Evolutionary conservation across 2,329 filamentous ascomycete genomes (phyloP), one percentile per base, ranked within the genome.

Genomic region (Hypoxylon sp.): DNA sequence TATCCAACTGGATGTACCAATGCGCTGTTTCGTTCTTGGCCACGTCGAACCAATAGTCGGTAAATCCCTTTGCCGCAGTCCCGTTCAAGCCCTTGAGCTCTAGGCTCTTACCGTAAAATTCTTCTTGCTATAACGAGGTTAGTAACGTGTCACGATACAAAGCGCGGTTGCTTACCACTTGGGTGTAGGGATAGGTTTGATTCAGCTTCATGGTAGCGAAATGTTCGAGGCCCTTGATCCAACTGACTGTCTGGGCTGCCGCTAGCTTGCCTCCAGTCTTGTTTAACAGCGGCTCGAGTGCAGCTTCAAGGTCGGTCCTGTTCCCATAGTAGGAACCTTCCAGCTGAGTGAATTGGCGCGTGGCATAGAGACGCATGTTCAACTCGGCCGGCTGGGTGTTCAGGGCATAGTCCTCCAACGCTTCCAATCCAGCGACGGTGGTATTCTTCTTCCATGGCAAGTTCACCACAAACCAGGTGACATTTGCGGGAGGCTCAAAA

Each of bases 401-500:
- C 10, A 63, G 51, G 17, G 64, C 68, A 45, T 73, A 77, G 19
- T 76, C 73, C 48, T 78, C 72, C 2, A 78, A 58, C 11, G 75
- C 74, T 53, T 93, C 91, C 4, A 93, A 82, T n/a, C 66, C 74
- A 2, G 72, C 69, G 11, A 73, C 74, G 2, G 73, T 67, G 1
- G 65, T 75, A 32, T 72, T 71, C 51, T 73, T 68, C 60, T 73
- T 77, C 69, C 69, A 67, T 3, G 75, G 75, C 48, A 78, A 32
- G 28, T 65, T 75, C 14, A 63, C 75, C 13, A 75, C 69, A 52
- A 78, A 78, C 71, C 72, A 77, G 11, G 76, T 78, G 21, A 78
- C 64, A 41, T 75, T 77, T 10, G 67, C 68, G 1, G 76, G 76
- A 5, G 74, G 69, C 46, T 73, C 76, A 60, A 78, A 77, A 14